A percentile compares a stretch with the other conserved stretches of the same genome.
These are phyloP conservation scores for Flaveria sonorensis DNA, from an alignment of 129 eudicot genomes.

Conservation along the genomic window DNA sequence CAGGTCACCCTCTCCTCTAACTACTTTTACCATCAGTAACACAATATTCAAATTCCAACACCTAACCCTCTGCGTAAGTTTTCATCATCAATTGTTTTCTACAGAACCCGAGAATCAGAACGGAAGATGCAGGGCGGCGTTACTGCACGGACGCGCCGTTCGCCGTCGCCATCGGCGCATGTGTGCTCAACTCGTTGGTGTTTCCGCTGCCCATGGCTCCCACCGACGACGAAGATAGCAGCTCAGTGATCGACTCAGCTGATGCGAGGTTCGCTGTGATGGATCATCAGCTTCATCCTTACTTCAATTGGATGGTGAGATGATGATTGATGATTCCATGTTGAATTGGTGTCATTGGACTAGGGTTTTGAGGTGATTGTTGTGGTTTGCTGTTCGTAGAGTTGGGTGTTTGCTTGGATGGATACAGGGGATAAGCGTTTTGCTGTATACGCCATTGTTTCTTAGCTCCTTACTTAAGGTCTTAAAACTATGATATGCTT, in stretches of 20 bases:
- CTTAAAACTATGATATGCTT: not conserved
- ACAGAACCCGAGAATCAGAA: slow-evolving; percentile 40
- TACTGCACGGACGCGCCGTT: slow-evolving; percentile 69
- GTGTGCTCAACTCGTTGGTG: slow-evolving; percentile 67
- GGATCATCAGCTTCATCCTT: slow-evolving; percentile 90
- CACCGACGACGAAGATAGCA: slow-evolving; percentile 56
- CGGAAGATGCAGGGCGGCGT: slow-evolving; percentile 68
- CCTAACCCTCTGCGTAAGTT: not conserved
- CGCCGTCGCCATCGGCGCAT: slow-evolving; percentile 76
- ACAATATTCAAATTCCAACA: not conserved
- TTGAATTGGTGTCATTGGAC: not conserved
- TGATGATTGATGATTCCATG: not conserved
- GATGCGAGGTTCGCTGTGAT: slow-evolving; percentile 90
- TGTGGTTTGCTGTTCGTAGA: slow-evolving; percentile 43
- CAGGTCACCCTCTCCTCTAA: slow-evolving; percentile 35
- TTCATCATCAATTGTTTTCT: not conserved
- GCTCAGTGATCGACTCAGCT: slow-evolving; percentile 56
- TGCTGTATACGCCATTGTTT: slow-evolving; percentile 73
- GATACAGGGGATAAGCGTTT: slow-evolving; percentile 80
- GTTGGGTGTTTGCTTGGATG: slow-evolving; percentile 98
- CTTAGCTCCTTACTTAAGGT: slow-evolving; percentile 93
- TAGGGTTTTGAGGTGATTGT: not conserved
- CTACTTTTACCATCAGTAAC: not conserved
- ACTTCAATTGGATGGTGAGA: slow-evolving; percentile 91
- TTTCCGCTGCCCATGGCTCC: slow-evolving; percentile 49